These are phyloP conservation scores for Corylus heterophylla DNA, from an alignment of 306 rosid species.

Conservation along the genomic window DNA sequence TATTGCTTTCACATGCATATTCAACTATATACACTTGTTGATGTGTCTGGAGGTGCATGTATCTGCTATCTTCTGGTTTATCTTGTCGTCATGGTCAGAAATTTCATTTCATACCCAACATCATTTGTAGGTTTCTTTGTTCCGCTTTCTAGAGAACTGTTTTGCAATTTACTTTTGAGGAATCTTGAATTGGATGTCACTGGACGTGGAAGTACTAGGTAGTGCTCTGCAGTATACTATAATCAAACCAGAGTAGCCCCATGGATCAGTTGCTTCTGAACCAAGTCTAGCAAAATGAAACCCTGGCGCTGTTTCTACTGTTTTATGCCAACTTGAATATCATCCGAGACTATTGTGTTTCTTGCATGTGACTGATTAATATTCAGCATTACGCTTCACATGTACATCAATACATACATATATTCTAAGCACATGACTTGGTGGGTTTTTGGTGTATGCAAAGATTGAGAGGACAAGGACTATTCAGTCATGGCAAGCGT, in stretches of 20 bases:
- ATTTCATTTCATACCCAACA: neutral
- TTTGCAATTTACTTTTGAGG: neutral
- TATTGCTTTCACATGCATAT: constrained; percentile 9
- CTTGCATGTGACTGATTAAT: too few relatives aligned
- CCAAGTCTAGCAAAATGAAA: neutral
- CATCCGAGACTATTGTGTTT: constrained; percentile 8
- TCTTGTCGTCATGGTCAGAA: neutral
- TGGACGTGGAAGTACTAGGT: neutral
- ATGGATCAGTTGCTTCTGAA: neutral
- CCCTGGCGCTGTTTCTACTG: neutral
- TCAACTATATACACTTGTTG: neutral
- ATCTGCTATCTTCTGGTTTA: neutral
- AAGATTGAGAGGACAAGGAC: constrained; percentile 81
- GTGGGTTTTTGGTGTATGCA: constrained; percentile 34
- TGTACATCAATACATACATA: neutral
- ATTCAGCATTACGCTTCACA: neutral
- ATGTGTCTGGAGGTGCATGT: neutral
- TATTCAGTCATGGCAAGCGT: constrained; percentile 62
- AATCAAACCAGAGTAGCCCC: neutral
- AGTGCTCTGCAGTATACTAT: neutral
- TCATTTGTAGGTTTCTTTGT: neutral
- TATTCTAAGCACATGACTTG: constrained; percentile 20
- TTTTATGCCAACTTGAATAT: constrained; percentile 4
- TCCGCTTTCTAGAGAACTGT: neutral
- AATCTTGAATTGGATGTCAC: neutral